phyloP scores from a whole-genome alignment of 2,329 filamentous ascomycete genomes.

The Mariannaea elegans region DNA sequence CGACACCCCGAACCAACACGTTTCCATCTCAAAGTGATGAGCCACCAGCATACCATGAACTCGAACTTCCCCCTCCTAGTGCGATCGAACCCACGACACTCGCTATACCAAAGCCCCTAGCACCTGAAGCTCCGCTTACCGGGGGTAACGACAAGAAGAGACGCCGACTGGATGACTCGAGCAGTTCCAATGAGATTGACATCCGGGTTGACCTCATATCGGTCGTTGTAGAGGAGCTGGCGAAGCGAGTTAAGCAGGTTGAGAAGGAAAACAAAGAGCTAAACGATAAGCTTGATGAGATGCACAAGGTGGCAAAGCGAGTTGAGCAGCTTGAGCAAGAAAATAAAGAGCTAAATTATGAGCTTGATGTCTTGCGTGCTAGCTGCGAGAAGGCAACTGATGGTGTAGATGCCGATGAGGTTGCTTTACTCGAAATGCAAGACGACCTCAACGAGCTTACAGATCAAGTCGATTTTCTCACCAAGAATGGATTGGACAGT shows the following conservation, averaged over 20 bases:
- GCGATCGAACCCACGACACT: not conserved
- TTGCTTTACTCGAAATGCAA: constrained; percentile 3
- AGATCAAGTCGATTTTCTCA: constrained; percentile 10
- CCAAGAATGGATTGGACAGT: constrained; percentile 8
- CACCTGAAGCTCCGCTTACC: not conserved
- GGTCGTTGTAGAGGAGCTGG: constrained; percentile 5
- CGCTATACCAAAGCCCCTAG: not conserved
- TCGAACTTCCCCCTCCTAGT: not conserved
- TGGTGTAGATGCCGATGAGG: constrained; percentile 1
- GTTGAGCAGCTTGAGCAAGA: constrained; percentile 14
- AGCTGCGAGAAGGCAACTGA: constrained; percentile 8
- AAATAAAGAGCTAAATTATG: constrained; percentile 5
- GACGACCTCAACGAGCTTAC: constrained; percentile 6
- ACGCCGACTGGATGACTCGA: not conserved
- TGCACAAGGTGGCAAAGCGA: constrained; percentile 3
- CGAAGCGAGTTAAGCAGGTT: constrained; percentile 7
- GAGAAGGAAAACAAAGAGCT: constrained; percentile 13
- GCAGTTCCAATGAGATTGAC: not conserved
- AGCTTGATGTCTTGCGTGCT: constrained; percentile 6
- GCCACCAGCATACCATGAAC: constrained; percentile 9
- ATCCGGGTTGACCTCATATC: not conserved
- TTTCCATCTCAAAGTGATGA: not conserved
- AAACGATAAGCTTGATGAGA: constrained; percentile 10
- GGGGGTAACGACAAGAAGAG: constrained; percentile 4
- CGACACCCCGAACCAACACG: not conserved